Conservation (phyloP, 2,329 filamentous ascomycete species). For the Colletotrichum brevisporum region DNA sequence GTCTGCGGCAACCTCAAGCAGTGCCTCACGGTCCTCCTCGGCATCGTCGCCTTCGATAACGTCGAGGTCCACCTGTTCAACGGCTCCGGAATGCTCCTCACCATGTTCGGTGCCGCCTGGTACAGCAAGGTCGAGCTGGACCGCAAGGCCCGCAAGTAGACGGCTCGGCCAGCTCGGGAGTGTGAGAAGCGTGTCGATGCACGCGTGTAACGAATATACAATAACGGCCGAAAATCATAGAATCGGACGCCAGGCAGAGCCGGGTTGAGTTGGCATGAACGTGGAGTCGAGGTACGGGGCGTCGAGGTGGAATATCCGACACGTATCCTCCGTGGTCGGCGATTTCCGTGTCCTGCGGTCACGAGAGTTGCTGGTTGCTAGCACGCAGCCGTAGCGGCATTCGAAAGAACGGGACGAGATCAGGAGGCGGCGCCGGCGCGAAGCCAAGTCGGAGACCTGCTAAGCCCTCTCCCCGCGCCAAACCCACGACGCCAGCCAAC, state of each 20-base stretch:
- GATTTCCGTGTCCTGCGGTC: background rate
- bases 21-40: slow-evolving; percentile 68
- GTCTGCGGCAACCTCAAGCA: slow-evolving; percentile 73
- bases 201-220: slow-evolving; percentile 37
- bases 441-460: slow-evolving; percentile 14
- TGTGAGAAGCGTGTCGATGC: slow-evolving; percentile 17
- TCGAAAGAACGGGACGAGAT: background rate
- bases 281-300: slow-evolving; percentile 8
- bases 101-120: slow-evolving; percentile 68
- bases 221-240: slow-evolving; percentile 38
- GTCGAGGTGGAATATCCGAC: slow-evolving; percentile 22
- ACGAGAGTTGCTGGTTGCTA: background rate
- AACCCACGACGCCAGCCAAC: background rate
- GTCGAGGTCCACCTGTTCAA: slow-evolving; percentile 66
- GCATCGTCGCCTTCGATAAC: slow-evolving; percentile 65
- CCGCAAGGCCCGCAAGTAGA: slow-evolving; percentile 53
- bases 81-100: slow-evolving; percentile 69
- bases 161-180: background rate
- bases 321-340: background rate
- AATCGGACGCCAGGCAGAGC: slow-evolving; percentile 27
- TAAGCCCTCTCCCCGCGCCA: background rate
- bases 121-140: slow-evolving; percentile 72
- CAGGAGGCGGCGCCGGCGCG: slow-evolving; percentile 1
- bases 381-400: slow-evolving; percentile 7
- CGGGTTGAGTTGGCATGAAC: slow-evolving; percentile 12